Evolutionary conservation across 2,329 filamentous ascomycete species (phyloP).

Genomic region (Pseudogymnoascus pannorum): DNA sequence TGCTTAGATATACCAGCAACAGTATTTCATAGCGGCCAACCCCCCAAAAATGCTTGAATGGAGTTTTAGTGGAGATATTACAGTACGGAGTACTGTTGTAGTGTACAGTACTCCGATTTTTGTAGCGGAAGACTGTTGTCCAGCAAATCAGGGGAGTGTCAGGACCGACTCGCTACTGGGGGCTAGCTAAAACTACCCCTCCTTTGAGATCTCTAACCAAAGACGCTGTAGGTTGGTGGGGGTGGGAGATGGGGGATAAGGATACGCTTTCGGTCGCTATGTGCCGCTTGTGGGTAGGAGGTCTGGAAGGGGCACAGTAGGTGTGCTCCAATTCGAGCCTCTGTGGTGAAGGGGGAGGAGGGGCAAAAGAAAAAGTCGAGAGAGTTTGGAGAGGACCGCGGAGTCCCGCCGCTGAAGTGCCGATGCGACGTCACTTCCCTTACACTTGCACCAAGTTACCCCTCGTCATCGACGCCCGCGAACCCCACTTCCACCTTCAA

Average conservation of each 20-base stretch:
- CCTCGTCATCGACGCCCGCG: background rate
- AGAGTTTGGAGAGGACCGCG: background rate
- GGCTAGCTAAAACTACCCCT: too few relatives aligned
- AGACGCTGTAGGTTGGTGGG: too few relatives aligned
- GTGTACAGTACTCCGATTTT: too few relatives aligned
- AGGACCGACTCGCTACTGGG: too few relatives aligned
- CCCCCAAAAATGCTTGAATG: too few relatives aligned
- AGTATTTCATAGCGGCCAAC: too few relatives aligned
- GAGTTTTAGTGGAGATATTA: too few relatives aligned
- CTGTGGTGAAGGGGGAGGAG: background rate
- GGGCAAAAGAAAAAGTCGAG: background rate
- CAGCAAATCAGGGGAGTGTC: too few relatives aligned
- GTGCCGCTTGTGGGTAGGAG: background rate
- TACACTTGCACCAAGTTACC: background rate
- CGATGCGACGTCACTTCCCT: background rate
- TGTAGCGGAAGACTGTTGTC: too few relatives aligned
- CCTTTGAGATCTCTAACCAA: too few relatives aligned
- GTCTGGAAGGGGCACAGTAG: background rate
- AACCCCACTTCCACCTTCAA: background rate
- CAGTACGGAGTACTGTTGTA: too few relatives aligned
- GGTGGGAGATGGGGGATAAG: background rate
- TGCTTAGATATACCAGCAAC: too few relatives aligned
- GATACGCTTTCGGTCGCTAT: background rate
- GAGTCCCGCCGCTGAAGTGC: background rate
- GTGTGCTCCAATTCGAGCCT: background rate